Conservation (phyloP, 2,329 filamentous ascomycete species). For the Myotisia sp. region DNA sequence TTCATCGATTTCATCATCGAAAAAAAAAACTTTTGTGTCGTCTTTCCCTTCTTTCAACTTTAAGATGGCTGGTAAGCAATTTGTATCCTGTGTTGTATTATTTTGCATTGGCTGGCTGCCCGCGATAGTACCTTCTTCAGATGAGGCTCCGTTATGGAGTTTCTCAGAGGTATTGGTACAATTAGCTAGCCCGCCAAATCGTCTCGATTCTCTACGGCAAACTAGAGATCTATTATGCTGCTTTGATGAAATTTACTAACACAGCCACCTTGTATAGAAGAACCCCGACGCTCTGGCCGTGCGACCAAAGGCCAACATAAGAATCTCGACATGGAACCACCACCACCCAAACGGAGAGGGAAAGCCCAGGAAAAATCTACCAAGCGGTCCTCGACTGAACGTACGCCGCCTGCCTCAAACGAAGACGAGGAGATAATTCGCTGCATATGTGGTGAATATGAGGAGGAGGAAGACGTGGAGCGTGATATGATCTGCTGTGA, state of each 20-base stretch:
- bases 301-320: conserved; percentile 97
- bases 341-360: conserved; percentile 33
- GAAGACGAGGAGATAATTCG: conserved; percentile 64
- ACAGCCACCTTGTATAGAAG: conserved; percentile 38
- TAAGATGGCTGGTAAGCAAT: conserved; percentile 49
- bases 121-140: neutral
- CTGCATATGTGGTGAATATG: conserved; percentile 81
- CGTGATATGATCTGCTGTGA: conserved; percentile 96
- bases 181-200: conserved; percentile 2
- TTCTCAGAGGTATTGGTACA: conserved; percentile 7
- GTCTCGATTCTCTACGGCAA: no score
- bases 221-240: no score
- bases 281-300: conserved; percentile 84
- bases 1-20: conserved; percentile 19
- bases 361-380: conserved; percentile 34
- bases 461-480: conserved; percentile 70
- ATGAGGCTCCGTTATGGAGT: neutral
- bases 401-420: conserved; percentile 31
- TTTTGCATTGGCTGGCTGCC: no score
- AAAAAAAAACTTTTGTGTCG: conserved; percentile 6
- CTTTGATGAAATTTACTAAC: conserved; percentile 18
- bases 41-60: conserved; percentile 16
- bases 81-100: conserved; percentile 19
- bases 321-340: conserved; percentile 58
- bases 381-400: conserved; percentile 35